These are phyloP conservation scores for Hanseniaspora singularis DNA, from an alignment of 805 yeast species.

Conservation along the genomic window DNA sequence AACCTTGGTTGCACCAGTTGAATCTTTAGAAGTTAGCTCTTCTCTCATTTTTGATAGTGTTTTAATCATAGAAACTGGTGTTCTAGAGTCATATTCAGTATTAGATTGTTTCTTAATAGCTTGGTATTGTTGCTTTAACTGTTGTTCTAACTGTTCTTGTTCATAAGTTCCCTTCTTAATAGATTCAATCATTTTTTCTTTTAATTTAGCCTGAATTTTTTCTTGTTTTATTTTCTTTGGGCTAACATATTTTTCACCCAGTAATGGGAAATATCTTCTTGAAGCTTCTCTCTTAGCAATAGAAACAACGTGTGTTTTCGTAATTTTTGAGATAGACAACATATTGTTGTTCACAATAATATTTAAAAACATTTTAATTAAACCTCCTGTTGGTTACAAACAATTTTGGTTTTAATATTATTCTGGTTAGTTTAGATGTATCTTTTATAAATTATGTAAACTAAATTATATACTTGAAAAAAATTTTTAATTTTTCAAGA, in stretches of 20 bases:
- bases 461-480: no score
- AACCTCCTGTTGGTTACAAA: no score
- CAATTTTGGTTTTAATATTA: no score
- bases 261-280: slow-evolving; percentile 4
- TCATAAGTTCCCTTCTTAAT: slow-evolving; percentile 14
- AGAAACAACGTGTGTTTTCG: neutral
- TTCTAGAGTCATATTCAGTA: neutral
- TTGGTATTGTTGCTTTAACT: neutral
- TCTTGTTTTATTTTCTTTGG: slow-evolving; percentile 10
- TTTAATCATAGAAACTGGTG: slow-evolving; percentile 9
- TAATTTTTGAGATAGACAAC: neutral
- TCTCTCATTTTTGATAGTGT: slow-evolving; percentile 1
- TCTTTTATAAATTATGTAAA: no score
- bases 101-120: neutral
- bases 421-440: no score
- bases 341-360: neutral
- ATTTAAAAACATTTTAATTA: slow-evolving; percentile 9
- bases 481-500: no score
- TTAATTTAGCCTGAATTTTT: neutral
- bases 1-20: neutral
- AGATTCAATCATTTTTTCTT: slow-evolving; percentile 12
- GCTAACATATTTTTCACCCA: slow-evolving; percentile 12
- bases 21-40: neutral
- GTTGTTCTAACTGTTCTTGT: neutral
- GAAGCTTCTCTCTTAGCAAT: slow-evolving; percentile 5